Conservation (phyloP, 2,329 filamentous ascomycete genomes). For the Thelonectria blattea region DNA sequence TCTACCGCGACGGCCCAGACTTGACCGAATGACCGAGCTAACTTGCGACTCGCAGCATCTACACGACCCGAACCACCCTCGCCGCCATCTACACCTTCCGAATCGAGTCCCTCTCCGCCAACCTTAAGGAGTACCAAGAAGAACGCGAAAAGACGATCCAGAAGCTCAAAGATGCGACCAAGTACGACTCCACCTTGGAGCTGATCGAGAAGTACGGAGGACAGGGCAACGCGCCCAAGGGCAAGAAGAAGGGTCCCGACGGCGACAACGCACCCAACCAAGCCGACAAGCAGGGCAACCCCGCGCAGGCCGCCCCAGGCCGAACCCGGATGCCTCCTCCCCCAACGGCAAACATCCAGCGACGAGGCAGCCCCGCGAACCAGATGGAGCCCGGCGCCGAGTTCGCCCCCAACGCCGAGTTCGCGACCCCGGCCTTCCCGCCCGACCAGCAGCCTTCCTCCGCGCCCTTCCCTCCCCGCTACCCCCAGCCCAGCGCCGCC, state of each 20-base stretch:
- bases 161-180: constrained; percentile 92
- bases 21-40: constrained; percentile 22
- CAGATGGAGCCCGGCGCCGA: constrained; percentile 59
- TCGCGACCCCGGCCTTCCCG: constrained; percentile 45
- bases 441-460: constrained; percentile 29
- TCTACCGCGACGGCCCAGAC: background rate
- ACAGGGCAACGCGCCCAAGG: constrained; percentile 55
- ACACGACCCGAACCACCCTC: constrained; percentile 69
- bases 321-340: constrained; percentile 63
- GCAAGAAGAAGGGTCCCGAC: constrained; percentile 39
- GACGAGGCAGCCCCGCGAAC: constrained; percentile 41
- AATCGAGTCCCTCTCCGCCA: constrained; percentile 69
- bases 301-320: constrained; percentile 29
- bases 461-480: constrained; percentile 10
- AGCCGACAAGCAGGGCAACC: constrained; percentile 23
- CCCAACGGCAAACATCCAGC: constrained; percentile 67
- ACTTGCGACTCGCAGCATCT: constrained; percentile 66
- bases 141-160: constrained; percentile 89
- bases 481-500: constrained; percentile 28
- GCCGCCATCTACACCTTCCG: constrained; percentile 81
- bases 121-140: constrained; percentile 76
- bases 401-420: constrained; percentile 74
- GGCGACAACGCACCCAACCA: constrained; percentile 21
- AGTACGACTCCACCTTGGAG: constrained; percentile 93
- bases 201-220: constrained; percentile 93